Evolutionary conservation across 140 eudicot species (phyloP), one percentile per base, ranked within the genome.

Genomic region (Flaveria floridana): DNA sequence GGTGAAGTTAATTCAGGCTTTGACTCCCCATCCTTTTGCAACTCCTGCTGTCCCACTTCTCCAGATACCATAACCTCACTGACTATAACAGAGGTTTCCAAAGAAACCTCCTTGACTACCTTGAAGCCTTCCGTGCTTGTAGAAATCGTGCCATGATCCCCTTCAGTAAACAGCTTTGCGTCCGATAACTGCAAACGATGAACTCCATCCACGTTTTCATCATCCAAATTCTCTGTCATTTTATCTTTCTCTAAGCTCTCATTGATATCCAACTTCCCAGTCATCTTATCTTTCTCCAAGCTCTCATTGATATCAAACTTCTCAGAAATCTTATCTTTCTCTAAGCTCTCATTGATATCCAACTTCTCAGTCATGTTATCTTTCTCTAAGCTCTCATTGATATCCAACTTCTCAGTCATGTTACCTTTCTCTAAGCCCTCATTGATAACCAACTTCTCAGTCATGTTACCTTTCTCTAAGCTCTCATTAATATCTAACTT

Each of bases 1-100:
- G 21, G 14, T 15, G 25, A 11, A 4, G 9, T 13, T 75, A 44
- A 14, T 50, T 64, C 64, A 7, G 74, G 46, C 76, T 70, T 70
- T 37, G 66, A 70, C 50, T 76, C 80, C 67, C 28, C 59, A 52
- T n/a, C 11, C 59, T 52, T 52, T n/a, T 52, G 59, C 23, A 52
- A 52, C 59, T 52, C 59, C 23, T 52, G 59, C 59, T 52, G 59
- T 52, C 21, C 21, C 59, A 52, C 21, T n/a, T 52, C 66, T 48
- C 78, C 78, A 62, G 82, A 26, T 21, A 10, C 82, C 50, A 70
- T 58, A 69, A 68, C 76, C 76, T 78, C 84, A 48, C 70, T 34
- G 13, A 65, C 74, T 37, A 15, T 53, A 7, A 67, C 81, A 72
- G 23, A 65, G 8, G 83, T 67, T 68, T 71, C 87, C 74, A 51